Evolutionary conservation across 2,329 filamentous ascomycete genomes (phyloP).

Genomic region (Laburnicola sp.): DNA sequence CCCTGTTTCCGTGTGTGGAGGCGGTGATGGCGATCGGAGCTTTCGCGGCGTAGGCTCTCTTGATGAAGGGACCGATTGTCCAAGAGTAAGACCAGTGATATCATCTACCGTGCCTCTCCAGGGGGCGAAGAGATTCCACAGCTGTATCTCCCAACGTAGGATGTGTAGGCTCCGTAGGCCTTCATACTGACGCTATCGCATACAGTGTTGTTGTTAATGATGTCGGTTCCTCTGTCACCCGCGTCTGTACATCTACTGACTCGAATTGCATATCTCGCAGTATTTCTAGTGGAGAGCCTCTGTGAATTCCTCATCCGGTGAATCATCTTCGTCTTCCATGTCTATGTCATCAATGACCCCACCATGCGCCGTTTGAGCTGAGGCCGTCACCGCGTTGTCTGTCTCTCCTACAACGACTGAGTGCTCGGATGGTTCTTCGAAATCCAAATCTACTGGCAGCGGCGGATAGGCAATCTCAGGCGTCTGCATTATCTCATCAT

Average conservation of each 20-base stretch:
- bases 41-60: slow-evolving; percentile 25
- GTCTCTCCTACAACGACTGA: neutral
- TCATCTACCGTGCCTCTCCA: slow-evolving; percentile 14
- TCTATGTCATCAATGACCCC: neutral
- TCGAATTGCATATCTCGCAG: slow-evolving; percentile 24
- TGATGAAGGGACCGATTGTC: slow-evolving; percentile 16
- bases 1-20: slow-evolving; percentile 23
- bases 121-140: neutral
- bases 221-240: neutral
- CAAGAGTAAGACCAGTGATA: slow-evolving; percentile 40
- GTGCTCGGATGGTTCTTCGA: neutral
- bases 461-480: slow-evolving; percentile 18
- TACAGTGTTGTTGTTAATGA: neutral
- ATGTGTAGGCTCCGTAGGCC: neutral
- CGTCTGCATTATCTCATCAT: neutral
- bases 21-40: slow-evolving; percentile 34
- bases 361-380: neutral
- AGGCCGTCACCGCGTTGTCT: neutral
- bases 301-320: slow-evolving; percentile 28
- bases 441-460: slow-evolving; percentile 8
- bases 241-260: neutral
- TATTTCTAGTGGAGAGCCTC: slow-evolving; percentile 39
- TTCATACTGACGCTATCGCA: neutral
- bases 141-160: neutral
- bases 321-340: slow-evolving; percentile 1